Base-by-base conservation (phyloP, 2,329 filamentous ascomycete genomes). In the Mollisia scopiformis region DNA sequence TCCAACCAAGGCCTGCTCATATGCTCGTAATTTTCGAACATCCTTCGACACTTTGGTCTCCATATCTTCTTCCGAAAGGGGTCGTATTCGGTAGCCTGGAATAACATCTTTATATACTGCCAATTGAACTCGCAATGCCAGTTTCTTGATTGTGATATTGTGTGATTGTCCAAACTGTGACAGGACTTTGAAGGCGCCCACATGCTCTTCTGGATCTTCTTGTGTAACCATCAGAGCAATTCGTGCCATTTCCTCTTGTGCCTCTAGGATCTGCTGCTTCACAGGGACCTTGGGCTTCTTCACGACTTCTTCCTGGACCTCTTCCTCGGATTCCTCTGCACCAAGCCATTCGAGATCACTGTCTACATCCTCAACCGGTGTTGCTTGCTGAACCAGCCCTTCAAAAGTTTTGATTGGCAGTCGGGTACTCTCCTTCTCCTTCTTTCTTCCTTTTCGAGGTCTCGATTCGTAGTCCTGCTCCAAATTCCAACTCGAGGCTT, bases 71-170 rank as follows among this genome's bases (percentile, higher is more conserved):
- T 96, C 92, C 0, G 84, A 81, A 3, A 92, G 79, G 1, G 92
- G 90, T 19, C 95, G 88, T 79, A 99, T 98, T 62, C 95, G 85
- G 75, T 99, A 99, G 23, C 95, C 95, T 0, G 95, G 95, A 61
- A 99, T 98, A 50, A 97, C 85, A 76, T 98, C 95, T 75, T 94
- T 97, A 81, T 94, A 99, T 13, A 98, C 87, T 0, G 93, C 86
- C 74, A 95, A 84, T 76, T 97, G 93, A 23, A 95, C 92, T 51
- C 89, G 91, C 65, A 99, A 79, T 6, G 91, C 88, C 62, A 99
- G 82, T 76, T 96, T 97, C 78, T 91, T 89, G 55, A 99, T 88
- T 1, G 89, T 88, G 14, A 84, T 75, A 64, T 93, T 87, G 14
- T 82, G 81, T 7, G 89, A 89, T 57, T 88, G 82, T 21, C 89